These are phyloP conservation scores for Cryptococcus sp. DNA, from an alignment of 1,284 basidiomycete species.

Conservation along the genomic window DNA sequence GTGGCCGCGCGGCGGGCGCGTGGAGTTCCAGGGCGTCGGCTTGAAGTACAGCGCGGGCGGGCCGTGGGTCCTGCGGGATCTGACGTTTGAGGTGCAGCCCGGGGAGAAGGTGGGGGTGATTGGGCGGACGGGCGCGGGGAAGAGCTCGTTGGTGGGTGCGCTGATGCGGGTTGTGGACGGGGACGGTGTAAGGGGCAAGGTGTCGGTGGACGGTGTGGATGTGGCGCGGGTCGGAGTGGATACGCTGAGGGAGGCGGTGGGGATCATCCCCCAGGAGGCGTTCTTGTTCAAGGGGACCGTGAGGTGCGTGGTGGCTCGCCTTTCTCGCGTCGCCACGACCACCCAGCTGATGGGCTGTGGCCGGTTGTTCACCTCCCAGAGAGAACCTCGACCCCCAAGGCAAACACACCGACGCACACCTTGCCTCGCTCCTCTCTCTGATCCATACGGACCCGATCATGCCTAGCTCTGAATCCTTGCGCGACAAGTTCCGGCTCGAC, in stretches of 20 bases:
- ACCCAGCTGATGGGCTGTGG: not conserved
- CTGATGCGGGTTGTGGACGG: slow-evolving; percentile 59
- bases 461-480: slow-evolving; percentile 24
- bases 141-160: slow-evolving; percentile 58
- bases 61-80: slow-evolving; percentile 41
- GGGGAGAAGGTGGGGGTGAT: slow-evolving; percentile 61
- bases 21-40: slow-evolving; percentile 44
- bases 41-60: slow-evolving; percentile 44
- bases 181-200: slow-evolving; percentile 59
- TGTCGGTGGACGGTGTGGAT: slow-evolving; percentile 62
- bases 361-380: slow-evolving; percentile 1
- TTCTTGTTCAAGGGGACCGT: slow-evolving; percentile 41
- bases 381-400: slow-evolving; percentile 52
- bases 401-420: slow-evolving; percentile 55
- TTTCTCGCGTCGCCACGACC: not conserved
- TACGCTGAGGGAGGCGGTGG: slow-evolving; percentile 55
- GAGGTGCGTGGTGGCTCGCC: slow-evolving; percentile 28
- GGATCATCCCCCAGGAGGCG: slow-evolving; percentile 57
- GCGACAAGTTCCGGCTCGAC: slow-evolving; percentile 63
- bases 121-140: slow-evolving; percentile 65
- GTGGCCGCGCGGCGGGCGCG: slow-evolving; percentile 42
- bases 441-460: slow-evolving; percentile 45
- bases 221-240: slow-evolving; percentile 60
- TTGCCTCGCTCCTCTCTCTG: slow-evolving; percentile 54
- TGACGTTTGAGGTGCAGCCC: slow-evolving; percentile 33